Evolutionary conservation across 306 rosid species (phyloP), one percentile per base, ranked within the genome.

Genomic region (Dalbergia cultrata): DNA sequence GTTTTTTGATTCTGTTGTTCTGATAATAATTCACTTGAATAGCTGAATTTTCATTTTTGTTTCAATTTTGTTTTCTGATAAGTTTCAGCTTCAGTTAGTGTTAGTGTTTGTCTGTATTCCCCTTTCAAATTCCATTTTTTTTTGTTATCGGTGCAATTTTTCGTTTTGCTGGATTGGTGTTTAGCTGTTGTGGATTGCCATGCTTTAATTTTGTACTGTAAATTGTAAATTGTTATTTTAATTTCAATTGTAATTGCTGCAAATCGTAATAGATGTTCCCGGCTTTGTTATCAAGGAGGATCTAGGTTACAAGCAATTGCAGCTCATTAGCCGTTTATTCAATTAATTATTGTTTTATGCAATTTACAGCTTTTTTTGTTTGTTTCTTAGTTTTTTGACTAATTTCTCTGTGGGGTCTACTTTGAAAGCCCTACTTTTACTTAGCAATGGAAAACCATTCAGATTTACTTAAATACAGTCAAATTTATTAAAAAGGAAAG

Each of bases 91-190:
- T 16, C 63, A 60, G 54, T 61, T 66, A 39, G 56, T 61, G 33
- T 60, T 60, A 8, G 41, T 73, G 18, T 57, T 57, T 13, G 19
- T 64, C 70, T 43, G 47, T 43, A 7, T 7, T 43, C 10, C 49
- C 44, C 13, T 39, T 64, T 52, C 11, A 69, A 73, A 50, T 61
- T 65, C 56, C 33, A 47, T 8, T 1, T 54, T 18, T 16, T 67
- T 76, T 45, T 72, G 4, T 11, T 63, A 7, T 31, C 67, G 7
- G 11, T 77, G 6, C 43, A 17, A 21, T 72, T 75, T 52, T 65
- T 39, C 43, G 41, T 37, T 68, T 62, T 33, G 54, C 80, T 77
- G 56, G 68, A 79, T 84, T 78, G 54, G 37, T 65, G 4, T 59
- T 26, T 26, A 26, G 31, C 31, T 26, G 31, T 26, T 26, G 31